These are phyloP conservation scores for Teratosphaeriaceae sp. DNA, from an alignment of 2,329 filamentous ascomycete species.

Conservation along the genomic window DNA sequence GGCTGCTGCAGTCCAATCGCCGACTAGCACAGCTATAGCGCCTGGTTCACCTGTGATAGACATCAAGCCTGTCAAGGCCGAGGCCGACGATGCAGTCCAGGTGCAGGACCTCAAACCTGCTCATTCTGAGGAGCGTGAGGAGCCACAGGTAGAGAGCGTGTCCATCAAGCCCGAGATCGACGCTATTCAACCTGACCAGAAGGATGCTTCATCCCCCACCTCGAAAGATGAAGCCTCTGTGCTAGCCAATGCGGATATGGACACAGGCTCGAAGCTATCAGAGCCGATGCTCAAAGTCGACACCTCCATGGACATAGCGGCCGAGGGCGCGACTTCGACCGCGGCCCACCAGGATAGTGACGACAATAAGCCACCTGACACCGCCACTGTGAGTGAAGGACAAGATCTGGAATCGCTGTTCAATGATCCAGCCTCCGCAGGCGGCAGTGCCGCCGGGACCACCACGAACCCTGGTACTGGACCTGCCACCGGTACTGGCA, in stretches of 20 bases:
- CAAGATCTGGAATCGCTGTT: constrained; percentile 31
- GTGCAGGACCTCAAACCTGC: not conserved
- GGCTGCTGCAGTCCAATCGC: too few relatives aligned
- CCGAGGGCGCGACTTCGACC: not conserved
- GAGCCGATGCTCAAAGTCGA: not conserved
- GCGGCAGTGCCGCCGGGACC: not conserved
- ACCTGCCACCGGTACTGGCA: constrained; percentile 4
- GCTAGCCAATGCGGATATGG: not conserved
- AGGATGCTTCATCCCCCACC: not conserved
- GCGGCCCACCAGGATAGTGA: constrained; percentile 3
- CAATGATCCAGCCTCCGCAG: constrained; percentile 10
- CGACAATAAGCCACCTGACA: constrained; percentile 13
- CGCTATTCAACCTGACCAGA: not conserved
- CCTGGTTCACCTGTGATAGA: too few relatives aligned
- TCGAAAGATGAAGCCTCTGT: not conserved
- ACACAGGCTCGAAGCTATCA: not conserved
- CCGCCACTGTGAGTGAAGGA: constrained; percentile 19
- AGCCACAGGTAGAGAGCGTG: not conserved
- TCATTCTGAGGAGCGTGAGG: not conserved
- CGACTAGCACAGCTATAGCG: too few relatives aligned
- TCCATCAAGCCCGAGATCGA: not conserved
- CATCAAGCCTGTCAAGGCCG: not conserved
- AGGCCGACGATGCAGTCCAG: not conserved
- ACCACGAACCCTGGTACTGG: constrained; percentile 6
- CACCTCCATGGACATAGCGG: not conserved